phyloP scores from a whole-genome alignment of 371 early-diverging fungal genomes.

The Rhizopus arrhizus region DNA sequence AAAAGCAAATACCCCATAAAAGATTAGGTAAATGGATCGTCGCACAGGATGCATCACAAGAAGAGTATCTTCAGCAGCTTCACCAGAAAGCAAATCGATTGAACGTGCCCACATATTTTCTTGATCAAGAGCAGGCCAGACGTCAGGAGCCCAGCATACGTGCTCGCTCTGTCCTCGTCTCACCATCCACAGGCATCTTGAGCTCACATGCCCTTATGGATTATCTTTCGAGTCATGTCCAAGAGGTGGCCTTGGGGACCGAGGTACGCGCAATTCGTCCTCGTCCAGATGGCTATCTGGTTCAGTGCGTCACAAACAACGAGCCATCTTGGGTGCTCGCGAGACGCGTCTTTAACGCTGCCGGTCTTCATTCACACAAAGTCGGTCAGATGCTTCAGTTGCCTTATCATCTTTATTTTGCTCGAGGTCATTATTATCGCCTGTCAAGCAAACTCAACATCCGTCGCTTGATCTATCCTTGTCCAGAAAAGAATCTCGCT shows the following conservation, averaged over 20 bases:
- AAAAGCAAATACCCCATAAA: conserved; percentile 52
- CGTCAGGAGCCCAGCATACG: conserved; percentile 65
- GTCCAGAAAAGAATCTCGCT: conserved; percentile 74
- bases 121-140: conserved; percentile 45
- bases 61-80: conserved; percentile 60
- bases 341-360: conserved; percentile 74
- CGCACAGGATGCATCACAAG: conserved; percentile 58
- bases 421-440: conserved; percentile 79
- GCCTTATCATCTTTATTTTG: conserved; percentile 61
- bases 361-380: conserved; percentile 75
- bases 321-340: conserved; percentile 53
- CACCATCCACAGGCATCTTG: conserved; percentile 82
- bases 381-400: conserved; percentile 59
- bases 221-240: conserved; percentile 54
- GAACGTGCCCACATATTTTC: conserved; percentile 64
- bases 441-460: conserved; percentile 37
- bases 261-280: conserved; percentile 52
- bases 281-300: conserved; percentile 41
- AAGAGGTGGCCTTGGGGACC: conserved; percentile 56
- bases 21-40: conserved; percentile 84
- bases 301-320: conserved; percentile 47
- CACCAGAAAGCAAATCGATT: conserved; percentile 60
- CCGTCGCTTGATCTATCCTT: conserved; percentile 81
- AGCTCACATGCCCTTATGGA: conserved; percentile 76
- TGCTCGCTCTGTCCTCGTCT: conserved; percentile 60